Conservation (phyloP, 768 basidiomycete genomes). For the Paxillus rubicundulus region DNA sequence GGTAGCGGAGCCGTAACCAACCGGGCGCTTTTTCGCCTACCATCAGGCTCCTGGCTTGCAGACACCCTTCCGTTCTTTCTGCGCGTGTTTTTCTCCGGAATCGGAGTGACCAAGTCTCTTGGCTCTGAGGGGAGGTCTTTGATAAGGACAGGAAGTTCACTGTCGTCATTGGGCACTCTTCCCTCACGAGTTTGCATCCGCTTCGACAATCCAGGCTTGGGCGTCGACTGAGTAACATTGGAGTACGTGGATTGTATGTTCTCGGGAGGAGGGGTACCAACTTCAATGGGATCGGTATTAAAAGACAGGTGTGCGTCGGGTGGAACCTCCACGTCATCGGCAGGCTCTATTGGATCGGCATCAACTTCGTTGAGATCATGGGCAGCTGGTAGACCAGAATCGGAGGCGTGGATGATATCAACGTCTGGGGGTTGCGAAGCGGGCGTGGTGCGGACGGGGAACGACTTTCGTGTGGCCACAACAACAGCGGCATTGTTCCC, state of each 20-base stretch:
- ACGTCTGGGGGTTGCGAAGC: too few relatives aligned
- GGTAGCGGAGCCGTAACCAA: constrained; percentile 5
- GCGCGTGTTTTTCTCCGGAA: constrained; percentile 16
- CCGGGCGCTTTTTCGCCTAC: constrained; percentile 22
- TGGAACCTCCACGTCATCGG: constrained; percentile 34
- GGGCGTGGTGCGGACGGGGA: too few relatives aligned
- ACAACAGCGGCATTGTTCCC: constrained; percentile 1
- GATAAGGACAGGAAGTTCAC: constrained; percentile 24
- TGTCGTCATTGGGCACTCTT: constrained; percentile 22
- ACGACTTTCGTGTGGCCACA: too few relatives aligned
- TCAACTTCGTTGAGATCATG: neutral
- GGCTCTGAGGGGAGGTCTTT: constrained; percentile 18
- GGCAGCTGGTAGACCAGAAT: neutral
- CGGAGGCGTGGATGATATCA: constrained; percentile 9
- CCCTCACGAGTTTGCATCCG: constrained; percentile 45
- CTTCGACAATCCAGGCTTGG: constrained; percentile 35
- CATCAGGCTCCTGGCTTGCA: constrained; percentile 20
- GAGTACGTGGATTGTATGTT: constrained; percentile 1
- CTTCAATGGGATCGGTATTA: constrained; percentile 33
- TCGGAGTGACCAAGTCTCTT: constrained; percentile 20
- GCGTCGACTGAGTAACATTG: constrained; percentile 13
- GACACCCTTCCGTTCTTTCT: constrained; percentile 15
- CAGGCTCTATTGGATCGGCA: constrained; percentile 45
- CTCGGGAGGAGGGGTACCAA: constrained; percentile 3
- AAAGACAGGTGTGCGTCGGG: constrained; percentile 1